A percentile compares a stretch with the other conserved stretches of the same genome.
Conservation (phyloP, 225 moss, liverwort and hornwort species). For the Sphagnum contortum region DNA sequence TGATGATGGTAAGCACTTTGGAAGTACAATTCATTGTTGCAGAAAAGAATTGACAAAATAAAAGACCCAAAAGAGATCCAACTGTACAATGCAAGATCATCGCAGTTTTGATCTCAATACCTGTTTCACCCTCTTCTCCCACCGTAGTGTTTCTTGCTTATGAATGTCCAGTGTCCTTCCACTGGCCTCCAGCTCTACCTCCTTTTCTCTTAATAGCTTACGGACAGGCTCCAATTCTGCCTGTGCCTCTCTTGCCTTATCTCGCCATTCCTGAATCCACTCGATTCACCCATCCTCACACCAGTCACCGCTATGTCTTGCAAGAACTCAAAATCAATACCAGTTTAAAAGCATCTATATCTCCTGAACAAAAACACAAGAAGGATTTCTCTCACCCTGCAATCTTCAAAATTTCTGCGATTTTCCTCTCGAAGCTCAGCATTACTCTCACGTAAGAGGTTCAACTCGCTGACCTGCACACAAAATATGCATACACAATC, state of each 20-base stretch:
- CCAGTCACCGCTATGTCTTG: too few species aligned
- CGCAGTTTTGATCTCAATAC: slow-evolving; percentile 16
- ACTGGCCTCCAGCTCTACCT: slow-evolving; percentile 85
- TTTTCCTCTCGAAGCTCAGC: slow-evolving; percentile 94
- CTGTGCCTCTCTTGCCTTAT: slow-evolving; percentile 65
- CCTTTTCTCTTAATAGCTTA: slow-evolving; percentile 71
- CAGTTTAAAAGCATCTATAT: neutral
- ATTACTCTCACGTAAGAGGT: slow-evolving; percentile 81
- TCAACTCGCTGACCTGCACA: slow-evolving; percentile 72
- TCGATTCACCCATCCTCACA: neutral
- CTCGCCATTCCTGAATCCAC: slow-evolving; percentile 67
- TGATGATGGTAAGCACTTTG: too few species aligned
- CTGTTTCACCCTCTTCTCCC: slow-evolving; percentile 85
- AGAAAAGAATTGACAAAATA: neutral
- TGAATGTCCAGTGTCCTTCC: slow-evolving; percentile 79
- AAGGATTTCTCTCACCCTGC: slow-evolving; percentile 36
- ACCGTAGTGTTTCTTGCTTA: slow-evolving; percentile 68
- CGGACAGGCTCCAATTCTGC: slow-evolving; percentile 80
- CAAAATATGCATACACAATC: neutral
- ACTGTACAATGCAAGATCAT: too few species aligned
- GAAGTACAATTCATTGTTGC: neutral
- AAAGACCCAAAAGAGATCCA: neutral
- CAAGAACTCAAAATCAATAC: too few species aligned
- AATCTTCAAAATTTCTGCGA: slow-evolving; percentile 84
- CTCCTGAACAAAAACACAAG: neutral